Evolutionary conservation across 2,329 filamentous ascomycete genomes (phyloP).

Genomic region (Malbranchea zuffiana): DNA sequence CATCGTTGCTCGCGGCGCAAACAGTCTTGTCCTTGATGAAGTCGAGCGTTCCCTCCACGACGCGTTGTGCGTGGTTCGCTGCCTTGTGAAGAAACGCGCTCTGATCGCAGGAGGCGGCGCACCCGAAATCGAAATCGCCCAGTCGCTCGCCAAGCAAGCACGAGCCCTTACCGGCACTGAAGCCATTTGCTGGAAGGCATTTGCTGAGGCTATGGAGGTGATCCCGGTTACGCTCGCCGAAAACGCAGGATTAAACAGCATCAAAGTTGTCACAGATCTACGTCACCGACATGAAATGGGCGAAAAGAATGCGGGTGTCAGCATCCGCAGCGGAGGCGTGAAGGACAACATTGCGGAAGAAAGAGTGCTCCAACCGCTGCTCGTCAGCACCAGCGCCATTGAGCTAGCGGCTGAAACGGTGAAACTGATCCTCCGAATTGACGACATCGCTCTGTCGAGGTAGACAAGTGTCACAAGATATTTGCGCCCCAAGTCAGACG

Average conservation of each 20-base stretch:
- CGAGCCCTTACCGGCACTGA: constrained; percentile 82
- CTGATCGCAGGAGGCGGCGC: constrained; percentile 94
- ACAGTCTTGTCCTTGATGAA: constrained; percentile 88
- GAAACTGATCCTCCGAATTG: constrained; percentile 76
- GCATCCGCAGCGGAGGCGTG: constrained; percentile 94
- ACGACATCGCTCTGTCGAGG: constrained; percentile 51
- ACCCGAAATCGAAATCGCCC: constrained; percentile 90
- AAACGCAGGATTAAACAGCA: constrained; percentile 94
- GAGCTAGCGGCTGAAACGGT: constrained; percentile 96
- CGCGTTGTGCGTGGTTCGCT: constrained; percentile 92
- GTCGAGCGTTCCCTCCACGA: constrained; percentile 95
- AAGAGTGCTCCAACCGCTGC: constrained; percentile 87
- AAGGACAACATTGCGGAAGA: constrained; percentile 95
- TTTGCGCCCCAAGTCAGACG: too few species aligned
- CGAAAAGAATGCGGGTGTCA: constrained; percentile 91
- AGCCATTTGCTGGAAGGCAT: constrained; percentile 97
- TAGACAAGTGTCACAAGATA: constrained; percentile 15
- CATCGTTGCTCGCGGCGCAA: constrained; percentile 87
- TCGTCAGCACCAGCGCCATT: constrained; percentile 95
- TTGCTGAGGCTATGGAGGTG: constrained; percentile 94
- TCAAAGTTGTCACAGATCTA: constrained; percentile 95
- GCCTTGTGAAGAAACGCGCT: constrained; percentile 98
- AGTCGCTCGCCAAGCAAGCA: constrained; percentile 69
- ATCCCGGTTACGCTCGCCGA: constrained; percentile 94
- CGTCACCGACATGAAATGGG: constrained; percentile 89